Evolutionary conservation across 1,139 yeast genomes (phyloP).

Genomic region (Suhomyces coccinellae): DNA sequence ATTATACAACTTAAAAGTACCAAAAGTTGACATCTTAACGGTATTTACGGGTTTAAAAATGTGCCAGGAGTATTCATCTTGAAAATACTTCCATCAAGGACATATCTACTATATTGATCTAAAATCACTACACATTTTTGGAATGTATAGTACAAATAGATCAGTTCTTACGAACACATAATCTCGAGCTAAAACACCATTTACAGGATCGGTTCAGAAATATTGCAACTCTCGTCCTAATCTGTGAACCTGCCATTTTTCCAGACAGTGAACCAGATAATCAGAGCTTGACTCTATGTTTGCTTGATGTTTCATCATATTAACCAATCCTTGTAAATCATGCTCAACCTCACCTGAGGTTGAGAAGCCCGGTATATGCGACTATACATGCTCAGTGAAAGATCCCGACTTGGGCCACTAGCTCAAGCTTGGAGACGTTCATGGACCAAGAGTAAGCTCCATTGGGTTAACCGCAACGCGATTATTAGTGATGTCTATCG

Average conservation of each 20-base stretch:
- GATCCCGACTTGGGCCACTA: constrained; percentile 1
- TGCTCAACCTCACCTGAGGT: constrained; percentile 27
- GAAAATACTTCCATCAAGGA: too few relatives aligned
- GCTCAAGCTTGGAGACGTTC: constrained; percentile 40
- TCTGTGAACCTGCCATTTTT: constrained; percentile 44
- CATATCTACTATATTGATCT: too few relatives aligned
- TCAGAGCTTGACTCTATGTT: constrained; percentile 95
- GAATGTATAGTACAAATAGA: too few relatives aligned
- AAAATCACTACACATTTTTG: too few relatives aligned
- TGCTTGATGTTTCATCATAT: constrained; percentile 75
- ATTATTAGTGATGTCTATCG: constrained; percentile 82
- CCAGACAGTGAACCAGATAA: constrained; percentile 44
- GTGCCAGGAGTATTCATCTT: too few relatives aligned
- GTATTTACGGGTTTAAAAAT: too few relatives aligned
- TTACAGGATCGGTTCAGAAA: constrained; percentile 16
- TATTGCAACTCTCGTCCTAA: constrained; percentile 45
- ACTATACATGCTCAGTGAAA: constrained; percentile 51
- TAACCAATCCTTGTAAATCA: constrained; percentile 19
- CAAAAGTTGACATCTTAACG: too few relatives aligned
- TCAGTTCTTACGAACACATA: too few relatives aligned
- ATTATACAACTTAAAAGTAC: too few relatives aligned
- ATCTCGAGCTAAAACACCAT: constrained; percentile 3
- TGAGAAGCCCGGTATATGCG: constrained; percentile 64
- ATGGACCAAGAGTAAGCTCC: constrained; percentile 86
- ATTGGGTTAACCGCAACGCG: constrained; percentile 63